These are phyloP conservation scores for Xerocomellus intermedius DNA, from an alignment of 768 basidiomycete genomes.

Conservation along the genomic window DNA sequence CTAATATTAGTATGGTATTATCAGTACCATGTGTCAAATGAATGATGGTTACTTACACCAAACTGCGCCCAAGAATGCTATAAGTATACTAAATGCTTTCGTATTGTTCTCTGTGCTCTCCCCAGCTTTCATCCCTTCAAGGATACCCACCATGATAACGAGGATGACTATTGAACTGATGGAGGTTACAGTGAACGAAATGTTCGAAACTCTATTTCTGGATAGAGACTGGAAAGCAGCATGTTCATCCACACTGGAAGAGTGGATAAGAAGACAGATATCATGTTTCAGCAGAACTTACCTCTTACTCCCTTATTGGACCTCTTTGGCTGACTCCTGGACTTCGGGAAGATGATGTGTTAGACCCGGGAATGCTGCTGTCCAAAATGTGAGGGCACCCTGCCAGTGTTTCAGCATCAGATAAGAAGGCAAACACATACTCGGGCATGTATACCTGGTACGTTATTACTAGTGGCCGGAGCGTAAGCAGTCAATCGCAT, in stretches of 20 bases:
- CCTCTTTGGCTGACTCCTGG: slow-evolving; percentile 45
- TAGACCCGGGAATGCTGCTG: slow-evolving; percentile 77
- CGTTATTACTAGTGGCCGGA: slow-evolving; percentile 50
- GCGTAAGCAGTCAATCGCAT: neutral
- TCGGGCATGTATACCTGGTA: slow-evolving; percentile 50
- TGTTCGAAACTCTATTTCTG: slow-evolving; percentile 72
- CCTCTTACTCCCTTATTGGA: slow-evolving; percentile 46
- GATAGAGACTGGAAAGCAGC: slow-evolving; percentile 58
- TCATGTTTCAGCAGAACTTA: slow-evolving; percentile 20
- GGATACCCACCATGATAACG: slow-evolving; percentile 71
- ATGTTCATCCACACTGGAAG: slow-evolving; percentile 47
- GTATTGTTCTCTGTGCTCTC: slow-evolving; percentile 71
- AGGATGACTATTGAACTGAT: slow-evolving; percentile 69
- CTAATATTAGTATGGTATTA: slow-evolving; percentile 31
- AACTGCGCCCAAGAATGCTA: slow-evolving; percentile 74
- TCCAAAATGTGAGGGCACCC: slow-evolving; percentile 79
- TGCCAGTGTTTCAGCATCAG: slow-evolving; percentile 28
- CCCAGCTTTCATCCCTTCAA: slow-evolving; percentile 63
- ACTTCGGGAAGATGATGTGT: slow-evolving; percentile 70
- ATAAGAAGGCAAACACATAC: neutral
- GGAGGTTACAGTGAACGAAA: slow-evolving; percentile 70
- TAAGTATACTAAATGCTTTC: slow-evolving; percentile 70
- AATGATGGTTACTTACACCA: slow-evolving; percentile 52
- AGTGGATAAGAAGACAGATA: neutral
- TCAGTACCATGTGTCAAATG: neutral